Base-by-base conservation (phyloP, 2,329 filamentous ascomycete genomes). In the Penicillium sp. region DNA sequence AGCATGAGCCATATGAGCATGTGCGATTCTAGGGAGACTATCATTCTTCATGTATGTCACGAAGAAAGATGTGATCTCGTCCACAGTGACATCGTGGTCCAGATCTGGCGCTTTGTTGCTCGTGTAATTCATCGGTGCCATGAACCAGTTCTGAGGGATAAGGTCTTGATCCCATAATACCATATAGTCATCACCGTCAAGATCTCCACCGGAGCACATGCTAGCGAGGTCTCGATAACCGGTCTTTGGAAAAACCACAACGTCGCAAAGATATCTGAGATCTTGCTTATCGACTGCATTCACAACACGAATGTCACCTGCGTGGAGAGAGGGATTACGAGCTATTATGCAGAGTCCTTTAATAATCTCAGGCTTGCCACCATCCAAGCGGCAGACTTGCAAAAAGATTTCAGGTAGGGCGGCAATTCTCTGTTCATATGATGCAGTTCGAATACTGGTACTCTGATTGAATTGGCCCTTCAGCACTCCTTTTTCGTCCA, bases 121-220 rank as follows among this genome's bases (percentile, higher is more conserved):
- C 0, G 81, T 79, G 68, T 92, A 95, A 61, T 89, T 82, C 91
- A 98, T 96, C 0, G 95, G 88, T 0, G 83, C 77, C 33, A 84
- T 80, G 63, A 95, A 91, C 85, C 90, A 91, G 23, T 43, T 77
- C 1, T 74, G 63, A 0, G 91, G 91, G 26, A 96, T 79, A 7
- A 99, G 78, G 14, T 85, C 83, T 23, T 81, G 72, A 64, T 99
- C 93, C 93, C 95, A 99, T 46, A 97, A 89, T 5, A 98, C 87
- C 54, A 98, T 88, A 71, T 92, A 99, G 70, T 99, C 95, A 67
- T 99, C 95, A 0, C 95, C 95, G 69, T 99, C 95, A 0, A 99
- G 82, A 69, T 99, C 95, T 0, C 95, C 95, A 2, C 95, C 95
- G 4, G 95, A 96, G 62, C 95, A 92, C 93, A 98, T 98, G 67